Evolutionary conservation across 2,329 filamentous ascomycete species (phyloP).

Genomic region (Microcyclosporella mali): DNA sequence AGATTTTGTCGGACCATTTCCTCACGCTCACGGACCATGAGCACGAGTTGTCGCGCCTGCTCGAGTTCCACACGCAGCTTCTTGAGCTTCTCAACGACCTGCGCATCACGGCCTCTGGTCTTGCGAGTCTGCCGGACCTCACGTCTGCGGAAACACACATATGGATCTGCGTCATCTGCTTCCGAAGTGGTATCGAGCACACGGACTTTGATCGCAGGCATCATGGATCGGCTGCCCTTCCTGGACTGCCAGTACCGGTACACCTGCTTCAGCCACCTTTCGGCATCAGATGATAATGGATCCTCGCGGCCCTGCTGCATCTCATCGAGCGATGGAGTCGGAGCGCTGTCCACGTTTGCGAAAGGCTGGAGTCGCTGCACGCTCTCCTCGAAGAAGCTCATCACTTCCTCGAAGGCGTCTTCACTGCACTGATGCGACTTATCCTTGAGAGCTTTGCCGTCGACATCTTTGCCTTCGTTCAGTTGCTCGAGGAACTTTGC

Average conservation of each 20-base stretch:
- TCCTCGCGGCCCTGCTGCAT: conserved; percentile 59
- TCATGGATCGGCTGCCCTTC: conserved; percentile 64
- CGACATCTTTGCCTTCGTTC: conserved; percentile 65
- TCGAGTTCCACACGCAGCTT: conserved; percentile 86
- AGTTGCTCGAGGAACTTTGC: conserved; percentile 75
- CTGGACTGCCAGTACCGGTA: conserved; percentile 85
- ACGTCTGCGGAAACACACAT: conserved; percentile 93
- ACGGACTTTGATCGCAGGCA: conserved; percentile 66
- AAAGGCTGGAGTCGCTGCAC: conserved; percentile 78
- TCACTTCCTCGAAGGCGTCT: conserved; percentile 86
- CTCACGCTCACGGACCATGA: conserved; percentile 74
- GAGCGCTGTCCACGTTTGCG: conserved; percentile 81
- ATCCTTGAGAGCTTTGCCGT: conserved; percentile 31
- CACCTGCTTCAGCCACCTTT: conserved; percentile 64
- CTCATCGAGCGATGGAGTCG: conserved; percentile 56
- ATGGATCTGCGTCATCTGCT: conserved; percentile 91
- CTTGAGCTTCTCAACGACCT: conserved; percentile 90
- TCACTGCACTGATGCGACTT: conserved; percentile 63
- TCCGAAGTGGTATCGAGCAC: conserved; percentile 84
- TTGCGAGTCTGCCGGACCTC: conserved; percentile 93
- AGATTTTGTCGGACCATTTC: conserved; percentile 70
- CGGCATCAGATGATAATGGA: conserved; percentile 48
- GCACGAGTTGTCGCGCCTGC: conserved; percentile 73
- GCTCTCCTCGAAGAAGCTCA: conserved; percentile 91
- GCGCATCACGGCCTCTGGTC: conserved; percentile 86